Base-by-base conservation (phyloP, 164 flowering plant species). In the Vitis rupestris region DNA sequence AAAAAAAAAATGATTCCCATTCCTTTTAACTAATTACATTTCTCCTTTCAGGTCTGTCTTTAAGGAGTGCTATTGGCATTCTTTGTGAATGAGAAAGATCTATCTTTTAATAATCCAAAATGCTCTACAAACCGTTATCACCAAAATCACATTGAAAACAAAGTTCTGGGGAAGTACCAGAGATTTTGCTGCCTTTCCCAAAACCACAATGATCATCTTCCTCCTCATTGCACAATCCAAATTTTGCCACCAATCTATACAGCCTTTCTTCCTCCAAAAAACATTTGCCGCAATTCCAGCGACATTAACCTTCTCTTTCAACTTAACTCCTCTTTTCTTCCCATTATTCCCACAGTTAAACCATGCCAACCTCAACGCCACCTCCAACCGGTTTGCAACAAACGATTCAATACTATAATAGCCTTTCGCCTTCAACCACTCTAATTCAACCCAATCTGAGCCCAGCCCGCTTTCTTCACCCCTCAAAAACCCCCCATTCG, bases 201-300 rank as follows among this genome's bases (percentile, higher is more conserved):
- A 64, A 6, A 78, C 73, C 0, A 61, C 37, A 63, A 30, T 59
- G 64, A 86, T 80, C 2, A 88, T 66, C 66, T 82, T 82, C 82
- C 70, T 83, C 82, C 74, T 83, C 47, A 64, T 58, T 19, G 69
- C 74, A 16, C 63, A 74, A 74, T 86, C 94, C 84, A 94, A 79
- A 57, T 79, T 84, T 31, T 15, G 72, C 99, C 99, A 94, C 99
- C 97, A 94, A 73, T 92, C 93, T 61, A 89, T 73, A 68, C 92
- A 88, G 37, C 95, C 97, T 60, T 83, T 94, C 79, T 88, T 89
- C 90, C 97, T 88, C 93, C 92, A 90, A 78, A 73, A 92, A 68
- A 84, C 85, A 82, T 92, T 94, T 0, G 88, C 92, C 2, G 89
- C 90, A 3, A 86, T 64, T 2, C 93, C 94, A 0, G 86, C 82